These are phyloP conservation scores for Aquilaria yunnanensis DNA, from an alignment of 345 rosid genomes.

Conservation along the genomic window DNA sequence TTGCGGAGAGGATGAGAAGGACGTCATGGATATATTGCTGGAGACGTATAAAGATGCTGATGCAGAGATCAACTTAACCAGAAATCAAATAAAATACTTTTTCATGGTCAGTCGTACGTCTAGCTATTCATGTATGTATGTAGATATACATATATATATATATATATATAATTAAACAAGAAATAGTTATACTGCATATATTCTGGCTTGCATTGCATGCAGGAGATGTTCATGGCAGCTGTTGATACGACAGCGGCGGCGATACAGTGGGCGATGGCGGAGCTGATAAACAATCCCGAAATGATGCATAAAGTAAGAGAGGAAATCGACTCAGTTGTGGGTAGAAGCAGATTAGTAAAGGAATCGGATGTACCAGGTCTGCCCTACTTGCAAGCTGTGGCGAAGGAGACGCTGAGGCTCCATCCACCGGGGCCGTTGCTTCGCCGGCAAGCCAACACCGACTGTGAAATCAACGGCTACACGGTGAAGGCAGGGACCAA, in stretches of 20 bases:
- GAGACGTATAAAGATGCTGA: constrained; percentile 41
- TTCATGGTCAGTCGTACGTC: constrained; percentile 39
- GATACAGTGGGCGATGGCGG: constrained; percentile 48
- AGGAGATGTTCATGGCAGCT: constrained; percentile 39
- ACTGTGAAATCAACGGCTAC: constrained; percentile 28
- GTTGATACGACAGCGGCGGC: constrained; percentile 39
- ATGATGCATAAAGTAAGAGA: constrained; percentile 27
- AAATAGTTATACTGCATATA: background rate
- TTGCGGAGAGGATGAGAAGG: constrained; percentile 29
- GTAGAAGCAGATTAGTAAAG: constrained; percentile 22
- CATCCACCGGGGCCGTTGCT: constrained; percentile 46
- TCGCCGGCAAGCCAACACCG: constrained; percentile 31
- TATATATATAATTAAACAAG: background rate
- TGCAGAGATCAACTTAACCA: constrained; percentile 49
- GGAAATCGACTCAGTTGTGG: constrained; percentile 33
- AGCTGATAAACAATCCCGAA: constrained; percentile 33
- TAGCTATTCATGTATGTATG: background rate
- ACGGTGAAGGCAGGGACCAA: constrained; percentile 24
- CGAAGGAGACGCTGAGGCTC: constrained; percentile 32
- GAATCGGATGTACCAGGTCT: constrained; percentile 36
- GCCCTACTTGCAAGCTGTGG: constrained; percentile 39
- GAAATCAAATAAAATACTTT: constrained; percentile 57
- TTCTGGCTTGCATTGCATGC: background rate
- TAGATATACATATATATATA: background rate
- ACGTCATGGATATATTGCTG: constrained; percentile 53